These are phyloP conservation scores for Celoporthe dispersa DNA, from an alignment of 2,329 filamentous ascomycete species.

Conservation along the genomic window DNA sequence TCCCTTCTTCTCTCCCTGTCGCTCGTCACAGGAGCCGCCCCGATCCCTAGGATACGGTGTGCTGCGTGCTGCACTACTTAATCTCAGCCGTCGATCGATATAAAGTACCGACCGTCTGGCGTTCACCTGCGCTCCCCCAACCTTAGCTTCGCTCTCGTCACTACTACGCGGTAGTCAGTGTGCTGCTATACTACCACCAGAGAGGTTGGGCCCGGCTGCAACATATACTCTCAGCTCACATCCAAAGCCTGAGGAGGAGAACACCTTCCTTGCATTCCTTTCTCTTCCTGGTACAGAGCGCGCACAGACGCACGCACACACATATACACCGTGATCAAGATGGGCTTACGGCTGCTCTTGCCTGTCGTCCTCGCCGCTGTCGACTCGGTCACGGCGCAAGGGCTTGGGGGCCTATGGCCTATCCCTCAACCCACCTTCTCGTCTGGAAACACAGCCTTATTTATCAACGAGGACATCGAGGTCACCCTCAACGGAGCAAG, in stretches of 20 bases:
- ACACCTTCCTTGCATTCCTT: neutral
- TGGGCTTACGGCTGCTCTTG: constrained; percentile 37
- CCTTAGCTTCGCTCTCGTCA: neutral
- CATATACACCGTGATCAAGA: constrained; percentile 34
- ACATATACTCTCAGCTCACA: neutral
- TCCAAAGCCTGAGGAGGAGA: neutral
- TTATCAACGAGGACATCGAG: constrained; percentile 55
- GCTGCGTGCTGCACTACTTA: neutral
- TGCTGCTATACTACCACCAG: no score
- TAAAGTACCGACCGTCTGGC: neutral
- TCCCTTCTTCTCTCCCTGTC: neutral
- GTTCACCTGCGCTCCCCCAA: neutral
- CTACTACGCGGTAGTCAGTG: no score
- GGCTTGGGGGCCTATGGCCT: constrained; percentile 54
- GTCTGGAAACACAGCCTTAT: constrained; percentile 57
- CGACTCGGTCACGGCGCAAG: constrained; percentile 47
- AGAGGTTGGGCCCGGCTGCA: no score
- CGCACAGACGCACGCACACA: neutral
- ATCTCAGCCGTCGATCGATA: neutral
- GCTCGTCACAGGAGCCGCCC: neutral
- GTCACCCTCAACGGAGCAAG: constrained; percentile 63
- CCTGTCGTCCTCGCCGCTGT: constrained; percentile 46
- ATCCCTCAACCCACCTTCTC: constrained; percentile 52
- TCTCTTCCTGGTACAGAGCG: neutral
- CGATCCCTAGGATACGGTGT: neutral